A percentile compares a stretch with the other conserved stretches of the same genome.
These are phyloP conservation scores for Akebia trifoliata DNA, from an alignment of 164 flowering plant genomes.

Conservation along the genomic window DNA sequence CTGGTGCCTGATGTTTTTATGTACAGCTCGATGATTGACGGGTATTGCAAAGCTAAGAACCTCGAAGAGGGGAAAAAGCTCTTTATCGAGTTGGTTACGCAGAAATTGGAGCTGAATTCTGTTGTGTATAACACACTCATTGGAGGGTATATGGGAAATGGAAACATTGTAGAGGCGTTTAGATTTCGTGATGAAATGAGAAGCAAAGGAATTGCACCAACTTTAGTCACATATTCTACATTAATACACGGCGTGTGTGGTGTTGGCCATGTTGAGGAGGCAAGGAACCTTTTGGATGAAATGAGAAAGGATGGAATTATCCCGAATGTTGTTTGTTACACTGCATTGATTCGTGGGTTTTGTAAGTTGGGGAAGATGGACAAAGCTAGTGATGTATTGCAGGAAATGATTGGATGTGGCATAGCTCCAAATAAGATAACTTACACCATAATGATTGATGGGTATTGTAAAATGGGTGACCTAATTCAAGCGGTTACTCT, in stretches of 20 bases:
- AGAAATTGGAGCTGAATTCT: conserved; percentile 41
- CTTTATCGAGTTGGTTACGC: conserved; percentile 35
- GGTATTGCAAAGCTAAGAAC: conserved; percentile 53
- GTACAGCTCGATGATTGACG: conserved; percentile 54
- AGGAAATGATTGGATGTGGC: conserved; percentile 42
- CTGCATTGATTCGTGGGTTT: conserved; percentile 62
- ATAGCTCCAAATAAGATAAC: conserved; percentile 61
- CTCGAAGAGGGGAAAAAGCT: conserved; percentile 45
- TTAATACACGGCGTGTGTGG: conserved; percentile 56
- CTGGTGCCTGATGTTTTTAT: conserved; percentile 41
- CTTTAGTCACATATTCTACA: conserved; percentile 52
- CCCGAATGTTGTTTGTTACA: conserved; percentile 68
- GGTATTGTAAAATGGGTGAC: conserved; percentile 48
- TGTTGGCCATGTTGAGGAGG: conserved; percentile 45
- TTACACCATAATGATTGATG: conserved; percentile 62
- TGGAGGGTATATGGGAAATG: conserved; percentile 43
- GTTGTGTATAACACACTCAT: conserved; percentile 59
- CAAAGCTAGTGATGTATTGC: conserved; percentile 30
- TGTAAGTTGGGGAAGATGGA: conserved; percentile 69
- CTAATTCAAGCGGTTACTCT: conserved; percentile 39
- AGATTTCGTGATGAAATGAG: conserved; percentile 55
- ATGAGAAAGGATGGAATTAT: conserved; percentile 51
- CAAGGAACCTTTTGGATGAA: conserved; percentile 38
- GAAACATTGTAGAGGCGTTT: conserved; percentile 45
- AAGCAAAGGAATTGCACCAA: conserved; percentile 46